Evolutionary conservation across 306 rosid genomes (phyloP), one percentile per base, ranked within the genome.

Genomic region (Myrica gale): DNA sequence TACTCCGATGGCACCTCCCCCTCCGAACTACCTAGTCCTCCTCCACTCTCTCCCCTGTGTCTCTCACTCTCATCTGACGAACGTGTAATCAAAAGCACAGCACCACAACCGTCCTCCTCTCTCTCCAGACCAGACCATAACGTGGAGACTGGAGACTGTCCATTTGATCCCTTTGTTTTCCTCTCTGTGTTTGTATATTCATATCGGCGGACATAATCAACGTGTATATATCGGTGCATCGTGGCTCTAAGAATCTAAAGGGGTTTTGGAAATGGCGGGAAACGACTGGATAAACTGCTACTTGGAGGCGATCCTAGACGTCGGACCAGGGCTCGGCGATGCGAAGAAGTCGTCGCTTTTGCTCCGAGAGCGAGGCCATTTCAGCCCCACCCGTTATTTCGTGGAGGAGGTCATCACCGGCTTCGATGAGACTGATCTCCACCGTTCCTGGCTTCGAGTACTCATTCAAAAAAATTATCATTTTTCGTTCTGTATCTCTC

Each of bases 391-490:
- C 10, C 85, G 91, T 12, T 87, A 87, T 84, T 87, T 88, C 82
- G 91, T 88, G 44, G 89, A 85, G 80, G 89, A 88, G 82, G 91
- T 85, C 82, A 83, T 88, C 78, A 83, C 89, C 55, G 83, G 89
- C 76, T 88, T 75, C 78, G 89, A 88, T 68, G 91, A 88, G 80
- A 88, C 88, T 56, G 91, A 88, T 81, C 91, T 88, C 69, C 79
- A 88, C 75, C 84, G 91, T 32, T 83, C 91, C 78, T 88, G 89
- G 91, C 79, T 81, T 81, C 87, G 82, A 48, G 89, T 88, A 62
- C 51, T 80, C 69, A 32, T 19, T 1, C n/a, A 9, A 15, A 44
- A 57, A 0, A 13, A 5, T 17, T 16, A 12, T 5, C 19, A n/a
- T 48, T 19, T 47, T 9, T 4, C 32, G 32, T 26, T 26, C 1